Percentiles rank a stretch among this genome's conserved stretches.
Conservation (phyloP, 2,329 filamentous ascomycete species). For the Colletotrichum liriopes region DNA sequence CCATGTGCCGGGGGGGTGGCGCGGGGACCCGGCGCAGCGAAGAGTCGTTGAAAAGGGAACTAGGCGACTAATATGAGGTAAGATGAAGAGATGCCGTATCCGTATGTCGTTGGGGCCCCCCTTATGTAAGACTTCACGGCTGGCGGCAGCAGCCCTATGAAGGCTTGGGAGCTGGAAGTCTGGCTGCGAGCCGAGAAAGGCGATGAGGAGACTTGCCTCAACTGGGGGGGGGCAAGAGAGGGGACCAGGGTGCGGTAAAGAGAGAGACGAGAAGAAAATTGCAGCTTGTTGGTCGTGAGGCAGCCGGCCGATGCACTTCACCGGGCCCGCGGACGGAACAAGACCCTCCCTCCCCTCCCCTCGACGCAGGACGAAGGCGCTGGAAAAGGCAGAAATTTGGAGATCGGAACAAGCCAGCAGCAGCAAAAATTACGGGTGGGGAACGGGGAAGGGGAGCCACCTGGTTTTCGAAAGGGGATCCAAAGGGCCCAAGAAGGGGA, state of each 20-base stretch:
- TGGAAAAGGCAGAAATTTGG: conserved; percentile 7
- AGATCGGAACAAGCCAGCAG: conserved; percentile 13
- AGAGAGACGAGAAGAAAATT: not conserved
- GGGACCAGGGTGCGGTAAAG: not conserved
- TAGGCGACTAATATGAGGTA: conserved; percentile 16
- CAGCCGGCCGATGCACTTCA: not conserved
- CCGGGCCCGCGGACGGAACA: conserved; percentile 5
- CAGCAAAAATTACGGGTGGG: conserved; percentile 14
- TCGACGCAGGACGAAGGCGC: not conserved
- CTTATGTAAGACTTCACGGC: conserved; percentile 5
- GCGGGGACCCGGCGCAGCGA: conserved; percentile 4
- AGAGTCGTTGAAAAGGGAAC: conserved; percentile 3
- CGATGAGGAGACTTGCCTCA: not conserved
- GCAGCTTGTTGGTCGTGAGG: not conserved
- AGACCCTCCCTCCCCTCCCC: not conserved
- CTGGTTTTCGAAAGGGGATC: not conserved
- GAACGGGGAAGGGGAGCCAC: not conserved
- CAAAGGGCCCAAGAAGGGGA: not conserved
- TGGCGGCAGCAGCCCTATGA: conserved; percentile 24
- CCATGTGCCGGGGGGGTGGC: conserved; percentile 7
- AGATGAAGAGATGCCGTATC: not conserved
- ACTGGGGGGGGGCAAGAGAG: not conserved
- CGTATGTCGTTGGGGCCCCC: not conserved
- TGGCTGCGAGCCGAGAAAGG: conserved; percentile 31
- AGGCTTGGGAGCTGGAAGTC: conserved; percentile 2